phyloP scores from a whole-genome alignment of 176 grass and related monocot genomes.

The Juncus inflexus region DNA sequence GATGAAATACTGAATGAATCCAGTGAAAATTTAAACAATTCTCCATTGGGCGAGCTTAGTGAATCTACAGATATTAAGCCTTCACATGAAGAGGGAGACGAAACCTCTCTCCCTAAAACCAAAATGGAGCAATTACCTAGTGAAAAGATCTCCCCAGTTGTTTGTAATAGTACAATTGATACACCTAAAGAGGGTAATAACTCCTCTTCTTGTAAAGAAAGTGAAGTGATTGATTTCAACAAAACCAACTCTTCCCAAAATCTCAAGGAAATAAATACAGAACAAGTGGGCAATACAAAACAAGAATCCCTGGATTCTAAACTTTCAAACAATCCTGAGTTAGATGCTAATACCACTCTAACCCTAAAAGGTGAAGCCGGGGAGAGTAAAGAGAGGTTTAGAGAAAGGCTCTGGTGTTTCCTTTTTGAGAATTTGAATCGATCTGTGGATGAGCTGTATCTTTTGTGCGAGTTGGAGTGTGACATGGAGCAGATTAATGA shows the following conservation, averaged over 20 bases:
- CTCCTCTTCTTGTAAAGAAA: not conserved
- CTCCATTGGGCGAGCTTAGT: constrained; percentile 5
- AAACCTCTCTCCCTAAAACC: constrained; percentile 9
- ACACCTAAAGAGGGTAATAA: constrained; percentile 16
- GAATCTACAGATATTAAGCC: not conserved
- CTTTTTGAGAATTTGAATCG: constrained; percentile 99
- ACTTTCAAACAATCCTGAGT: constrained; percentile 27
- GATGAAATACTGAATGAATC: constrained; percentile 25
- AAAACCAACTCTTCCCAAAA: constrained; percentile 26
- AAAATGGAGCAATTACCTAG: constrained; percentile 40
- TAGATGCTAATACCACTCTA: constrained; percentile 27
- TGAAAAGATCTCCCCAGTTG: constrained; percentile 37
- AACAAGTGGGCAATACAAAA: constrained; percentile 8
- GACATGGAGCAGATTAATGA: constrained; percentile 99
- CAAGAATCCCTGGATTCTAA: constrained; percentile 26
- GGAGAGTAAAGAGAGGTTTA: constrained; percentile 98
- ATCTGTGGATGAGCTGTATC: constrained; percentile 93
- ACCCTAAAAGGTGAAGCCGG: constrained; percentile 56
- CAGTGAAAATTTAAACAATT: constrained; percentile 25
- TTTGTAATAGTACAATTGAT: constrained; percentile 26
- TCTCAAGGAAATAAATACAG: constrained; percentile 23
- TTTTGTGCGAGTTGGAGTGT: constrained; percentile 98
- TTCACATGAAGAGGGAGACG: not conserved
- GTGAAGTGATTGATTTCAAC: constrained; percentile 14
- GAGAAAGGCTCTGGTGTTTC: constrained; percentile 98